Conservation (phyloP, 73 alveolate species). For the Paramecium sexaurelia region DNA sequence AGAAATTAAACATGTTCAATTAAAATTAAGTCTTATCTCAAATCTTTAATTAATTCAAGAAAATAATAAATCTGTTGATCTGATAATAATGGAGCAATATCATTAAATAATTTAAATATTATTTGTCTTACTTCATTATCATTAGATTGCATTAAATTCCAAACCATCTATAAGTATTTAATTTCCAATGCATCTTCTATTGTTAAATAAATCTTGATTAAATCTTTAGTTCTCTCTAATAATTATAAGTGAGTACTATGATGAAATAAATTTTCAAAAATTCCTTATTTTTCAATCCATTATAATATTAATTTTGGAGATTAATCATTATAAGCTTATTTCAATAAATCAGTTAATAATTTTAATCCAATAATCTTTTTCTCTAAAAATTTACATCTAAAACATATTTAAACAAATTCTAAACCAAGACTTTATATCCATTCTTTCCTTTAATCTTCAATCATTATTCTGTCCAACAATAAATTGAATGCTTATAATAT, state of each 20-base stretch:
- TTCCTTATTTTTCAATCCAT: not conserved
- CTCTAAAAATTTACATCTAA: conserved; percentile 23
- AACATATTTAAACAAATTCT: conserved; percentile 3
- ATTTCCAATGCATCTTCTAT: not conserved
- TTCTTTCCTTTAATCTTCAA: not conserved
- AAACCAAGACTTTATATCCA: conserved; percentile 17
- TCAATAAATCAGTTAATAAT: not conserved
- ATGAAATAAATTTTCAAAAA: conserved; percentile 13
- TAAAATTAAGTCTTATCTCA: not conserved
- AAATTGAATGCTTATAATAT: not conserved
- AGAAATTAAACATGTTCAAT: conserved; percentile 28
- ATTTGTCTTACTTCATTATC: conserved; percentile 41
- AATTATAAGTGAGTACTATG: conserved; percentile 30
- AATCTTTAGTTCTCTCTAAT: conserved; percentile 19
- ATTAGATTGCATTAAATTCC: conserved; percentile 6
- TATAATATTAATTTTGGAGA: not conserved
- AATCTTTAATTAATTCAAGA: not conserved
- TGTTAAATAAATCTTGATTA: not conserved
- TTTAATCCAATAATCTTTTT: conserved; percentile 23
- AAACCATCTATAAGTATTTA: not conserved
- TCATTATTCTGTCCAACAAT: conserved; percentile 22
- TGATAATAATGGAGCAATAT: not conserved
- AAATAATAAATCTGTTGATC: not conserved
- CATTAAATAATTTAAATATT: conserved; percentile 6
- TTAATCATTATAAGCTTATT: not conserved